These are phyloP conservation scores for Marchantia polymorpha DNA, from an alignment of 225 moss, liverwort and hornwort species.

Conservation along the genomic window DNA sequence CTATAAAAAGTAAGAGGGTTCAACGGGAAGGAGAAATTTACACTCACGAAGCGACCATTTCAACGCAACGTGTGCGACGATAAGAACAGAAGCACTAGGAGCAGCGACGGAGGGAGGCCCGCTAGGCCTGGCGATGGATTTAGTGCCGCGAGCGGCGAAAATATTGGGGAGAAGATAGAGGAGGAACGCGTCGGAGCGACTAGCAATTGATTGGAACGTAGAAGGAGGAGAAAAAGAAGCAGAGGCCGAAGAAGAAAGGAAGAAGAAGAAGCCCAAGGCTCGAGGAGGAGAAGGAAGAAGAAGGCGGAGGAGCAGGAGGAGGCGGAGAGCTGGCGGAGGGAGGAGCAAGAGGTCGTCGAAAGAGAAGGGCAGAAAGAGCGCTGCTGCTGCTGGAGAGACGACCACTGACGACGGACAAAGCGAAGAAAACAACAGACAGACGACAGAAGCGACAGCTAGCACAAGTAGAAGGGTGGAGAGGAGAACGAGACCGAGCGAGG, in stretches of 20 bases:
- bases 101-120: neutral
- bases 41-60: neutral
- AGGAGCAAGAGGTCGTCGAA: neutral
- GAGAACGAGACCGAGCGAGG: neutral
- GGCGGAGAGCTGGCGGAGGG: neutral
- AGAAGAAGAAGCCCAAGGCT: neutral
- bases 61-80: neutral
- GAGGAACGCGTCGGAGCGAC: neutral
- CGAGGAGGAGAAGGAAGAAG: too few relatives aligned
- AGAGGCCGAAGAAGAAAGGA: neutral
- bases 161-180: conserved; percentile 1
- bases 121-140: neutral
- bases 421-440: conserved; percentile 2
- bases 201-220: neutral
- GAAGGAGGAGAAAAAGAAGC: neutral
- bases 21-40: conserved; percentile 2
- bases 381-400: neutral
- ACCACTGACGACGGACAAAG: conserved; percentile 7
- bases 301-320: neutral
- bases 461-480: neutral
- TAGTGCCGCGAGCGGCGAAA: neutral
- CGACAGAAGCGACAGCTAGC: conserved; percentile 25
- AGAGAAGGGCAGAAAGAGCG: neutral
- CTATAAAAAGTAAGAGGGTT: neutral
- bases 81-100: neutral